phyloP scores from a whole-genome alignment of 2,329 filamentous ascomycete species.

The Arthrobotrys pseudoclavata region DNA sequence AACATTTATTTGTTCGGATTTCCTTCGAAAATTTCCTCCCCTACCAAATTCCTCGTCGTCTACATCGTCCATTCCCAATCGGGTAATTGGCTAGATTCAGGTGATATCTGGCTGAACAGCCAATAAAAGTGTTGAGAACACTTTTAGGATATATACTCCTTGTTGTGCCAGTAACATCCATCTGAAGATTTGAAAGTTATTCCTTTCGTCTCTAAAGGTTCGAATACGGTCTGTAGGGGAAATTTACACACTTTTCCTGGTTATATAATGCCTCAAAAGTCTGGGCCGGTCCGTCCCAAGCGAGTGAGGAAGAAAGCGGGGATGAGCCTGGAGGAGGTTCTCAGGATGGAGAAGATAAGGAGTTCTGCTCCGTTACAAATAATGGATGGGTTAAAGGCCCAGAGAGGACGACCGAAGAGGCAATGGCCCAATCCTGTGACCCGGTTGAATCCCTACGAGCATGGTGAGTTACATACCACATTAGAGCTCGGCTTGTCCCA shows the following conservation, averaged over 20 bases:
- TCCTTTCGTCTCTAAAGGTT: conserved; percentile 5
- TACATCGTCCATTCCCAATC: conserved; percentile 33
- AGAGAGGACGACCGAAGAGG: conserved; percentile 41
- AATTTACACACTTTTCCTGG: conserved; percentile 28
- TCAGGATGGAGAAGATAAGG: conserved; percentile 31
- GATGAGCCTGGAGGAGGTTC: conserved; percentile 23
- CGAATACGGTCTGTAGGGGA: background rate
- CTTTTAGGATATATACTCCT: conserved; percentile 41
- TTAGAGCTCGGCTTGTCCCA: conserved; percentile 16
- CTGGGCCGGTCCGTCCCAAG: background rate
- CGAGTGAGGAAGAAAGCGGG: conserved; percentile 9
- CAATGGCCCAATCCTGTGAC: conserved; percentile 34
- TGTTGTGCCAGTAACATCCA: conserved; percentile 32
- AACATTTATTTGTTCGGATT: conserved; percentile 5
- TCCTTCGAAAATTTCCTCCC: background rate
- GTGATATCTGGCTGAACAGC: conserved; percentile 18
- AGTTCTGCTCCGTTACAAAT: conserved; percentile 35
- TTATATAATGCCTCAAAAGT: conserved; percentile 33
- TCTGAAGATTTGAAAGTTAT: conserved; percentile 2
- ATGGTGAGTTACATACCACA: conserved; percentile 38
- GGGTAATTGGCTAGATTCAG: conserved; percentile 44
- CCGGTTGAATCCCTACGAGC: conserved; percentile 45
- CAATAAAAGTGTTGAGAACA: conserved; percentile 34
- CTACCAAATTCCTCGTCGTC: conserved; percentile 25
- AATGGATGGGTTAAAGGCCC: conserved; percentile 33